Percentiles rank a stretch among this genome's conserved stretches.
phyloP scores from a whole-genome alignment of 306 rosid species.

The Lagenaria siceraria region DNA sequence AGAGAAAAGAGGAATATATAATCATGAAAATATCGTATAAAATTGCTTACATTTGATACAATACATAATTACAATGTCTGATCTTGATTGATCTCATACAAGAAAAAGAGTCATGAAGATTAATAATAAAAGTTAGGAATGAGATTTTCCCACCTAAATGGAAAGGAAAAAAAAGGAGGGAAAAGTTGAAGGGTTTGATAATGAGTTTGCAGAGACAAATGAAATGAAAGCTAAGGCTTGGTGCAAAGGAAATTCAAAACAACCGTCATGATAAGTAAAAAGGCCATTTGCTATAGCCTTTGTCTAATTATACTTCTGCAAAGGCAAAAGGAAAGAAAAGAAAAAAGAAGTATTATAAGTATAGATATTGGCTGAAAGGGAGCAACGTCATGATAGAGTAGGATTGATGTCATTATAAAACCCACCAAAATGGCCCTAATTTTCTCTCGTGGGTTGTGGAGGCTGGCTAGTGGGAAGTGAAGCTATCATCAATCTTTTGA shows the following conservation, averaged over 20 bases:
- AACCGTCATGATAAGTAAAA: not conserved
- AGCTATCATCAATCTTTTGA: slow-evolving; percentile 8
- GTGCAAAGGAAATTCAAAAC: not conserved
- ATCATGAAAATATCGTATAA: not conserved
- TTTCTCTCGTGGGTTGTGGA: not conserved
- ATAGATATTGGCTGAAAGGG: not conserved
- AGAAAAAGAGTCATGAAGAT: not conserved
- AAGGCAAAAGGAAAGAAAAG: not conserved
- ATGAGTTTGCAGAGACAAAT: not conserved
- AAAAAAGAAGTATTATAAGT: not conserved
- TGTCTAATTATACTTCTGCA: not conserved
- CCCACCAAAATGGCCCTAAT: not conserved
- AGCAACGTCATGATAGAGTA: slow-evolving; percentile 6
- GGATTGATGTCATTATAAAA: slow-evolving; percentile 8
- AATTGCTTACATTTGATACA: not conserved
- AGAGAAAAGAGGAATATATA: not conserved
- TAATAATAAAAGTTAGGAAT: not conserved
- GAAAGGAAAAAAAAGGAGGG: not conserved
- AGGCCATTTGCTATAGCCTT: not conserved
- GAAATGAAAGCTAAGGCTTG: not conserved
- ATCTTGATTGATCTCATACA: not conserved
- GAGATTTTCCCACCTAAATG: not conserved
- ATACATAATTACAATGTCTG: slow-evolving; percentile 1
- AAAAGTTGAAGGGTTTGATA: not conserved
- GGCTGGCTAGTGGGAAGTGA: not conserved